Percentiles rank a stretch among this genome's conserved stretches.
These are phyloP conservation scores for Pichia californica DNA, from an alignment of 805 yeast genomes.

Conservation along the genomic window DNA sequence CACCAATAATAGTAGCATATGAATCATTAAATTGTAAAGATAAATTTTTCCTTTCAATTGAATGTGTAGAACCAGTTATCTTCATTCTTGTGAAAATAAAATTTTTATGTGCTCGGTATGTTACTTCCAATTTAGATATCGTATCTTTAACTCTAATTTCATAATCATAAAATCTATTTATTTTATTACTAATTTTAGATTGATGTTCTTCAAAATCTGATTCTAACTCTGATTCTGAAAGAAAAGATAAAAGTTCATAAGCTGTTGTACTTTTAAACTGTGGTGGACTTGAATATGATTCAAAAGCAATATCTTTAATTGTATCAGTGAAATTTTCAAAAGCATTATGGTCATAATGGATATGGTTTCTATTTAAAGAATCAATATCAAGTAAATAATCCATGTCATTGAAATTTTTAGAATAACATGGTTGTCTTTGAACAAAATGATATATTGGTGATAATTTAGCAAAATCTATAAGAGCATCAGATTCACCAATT, in stretches of 20 bases:
- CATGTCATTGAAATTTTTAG: background rate
- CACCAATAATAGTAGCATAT: slow-evolving; percentile 17
- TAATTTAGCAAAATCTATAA: slow-evolving; percentile 46
- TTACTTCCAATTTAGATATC: background rate
- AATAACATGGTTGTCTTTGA: too few species aligned
- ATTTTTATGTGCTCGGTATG: slow-evolving; percentile 10
- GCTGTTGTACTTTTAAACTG: background rate
- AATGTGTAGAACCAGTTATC: background rate
- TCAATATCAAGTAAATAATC: background rate
- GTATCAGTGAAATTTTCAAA: background rate
- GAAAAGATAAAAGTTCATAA: background rate
- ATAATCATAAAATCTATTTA: slow-evolving; percentile 14
- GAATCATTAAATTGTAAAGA: slow-evolving; percentile 5
- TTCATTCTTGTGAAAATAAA: slow-evolving; percentile 11
- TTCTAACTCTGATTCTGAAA: background rate
- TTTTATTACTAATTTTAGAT: background rate
- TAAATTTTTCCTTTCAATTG: slow-evolving; percentile 15
- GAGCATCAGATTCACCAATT: slow-evolving; percentile 39
- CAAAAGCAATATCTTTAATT: background rate
- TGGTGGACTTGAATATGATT: background rate
- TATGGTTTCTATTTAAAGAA: too few species aligned
- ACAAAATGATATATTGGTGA: slow-evolving; percentile 36
- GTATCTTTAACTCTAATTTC: slow-evolving; percentile 4
- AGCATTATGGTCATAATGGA: too few species aligned
- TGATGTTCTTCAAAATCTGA: background rate